Evolutionary conservation across 257 asterid genomes (phyloP), one percentile per base, ranked within the genome.

Genomic region (Lithospermum erythrorhizon): DNA sequence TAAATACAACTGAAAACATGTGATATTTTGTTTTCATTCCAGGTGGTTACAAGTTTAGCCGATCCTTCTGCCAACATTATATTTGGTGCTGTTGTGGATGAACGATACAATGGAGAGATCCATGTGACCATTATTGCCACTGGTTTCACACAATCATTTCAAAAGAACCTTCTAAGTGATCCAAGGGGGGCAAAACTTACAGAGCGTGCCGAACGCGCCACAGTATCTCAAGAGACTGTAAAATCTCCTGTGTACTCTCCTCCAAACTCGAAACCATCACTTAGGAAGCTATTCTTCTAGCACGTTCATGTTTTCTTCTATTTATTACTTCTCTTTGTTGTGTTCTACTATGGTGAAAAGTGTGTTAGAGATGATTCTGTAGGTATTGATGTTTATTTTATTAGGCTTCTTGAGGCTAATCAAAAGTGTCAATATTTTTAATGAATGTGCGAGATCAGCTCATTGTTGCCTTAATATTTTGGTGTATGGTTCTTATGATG

Each of bases 31-130:
- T 47, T 6, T 55, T 19, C 8, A 3, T 63, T 68, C 59, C 83
- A 93, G 99, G 97, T 93, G 67, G 99, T 93, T 47, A 89, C 97
- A 25, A 93, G 97, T 71, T 72, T 93, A 76, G 99, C 99, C 61
- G 99, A 93, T 63, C 97, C 99, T 25, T 83, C 96, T 0, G 99
- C 99, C 9, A 93, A 89, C 68, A 93, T 93, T 32, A 93, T 89
- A 70, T 93, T 93, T 71, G 99, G 99, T 20, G 99, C 99, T 41
- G 99, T 93, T 27, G 99, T 93, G 78, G 99, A 93, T 61, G 99
- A 89, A 66, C 77, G 94, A 17, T 93, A 78, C 74, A 89, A 85
- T 14, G 96, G 99, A 20, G 97, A 87, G 77, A 89, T 93, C 53
- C 99, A 93, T 5, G 97, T 93, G 32, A 93, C 99, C 6, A 87